Conservation (phyloP, 345 rosid species). For the Brassica juncea region DNA sequence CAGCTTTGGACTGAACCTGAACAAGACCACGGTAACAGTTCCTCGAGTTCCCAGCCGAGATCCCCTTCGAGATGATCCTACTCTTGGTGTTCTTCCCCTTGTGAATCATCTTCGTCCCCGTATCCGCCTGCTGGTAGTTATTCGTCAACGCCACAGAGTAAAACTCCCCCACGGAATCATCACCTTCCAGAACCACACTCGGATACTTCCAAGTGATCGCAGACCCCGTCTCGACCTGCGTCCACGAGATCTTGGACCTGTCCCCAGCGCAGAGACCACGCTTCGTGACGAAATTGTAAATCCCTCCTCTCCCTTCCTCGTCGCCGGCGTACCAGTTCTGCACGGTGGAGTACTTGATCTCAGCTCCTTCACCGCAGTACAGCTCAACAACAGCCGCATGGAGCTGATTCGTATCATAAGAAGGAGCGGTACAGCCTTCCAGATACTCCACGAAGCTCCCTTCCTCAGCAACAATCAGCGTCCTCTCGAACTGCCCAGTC, state of each 20-base stretch:
- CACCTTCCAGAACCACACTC: conserved; percentile 87
- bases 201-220: conserved; percentile 99
- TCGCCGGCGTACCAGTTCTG: conserved; percentile 98
- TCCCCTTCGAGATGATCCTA: conserved; percentile 91
- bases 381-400: conserved; percentile 99
- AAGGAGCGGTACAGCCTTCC: conserved; percentile 96
- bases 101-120: conserved; percentile 97
- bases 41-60: conserved; percentile 76
- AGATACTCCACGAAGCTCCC: conserved; percentile 88
- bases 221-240: conserved; percentile 92
- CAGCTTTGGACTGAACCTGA: conserved; percentile 92
- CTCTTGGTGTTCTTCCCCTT: conserved; percentile 89
- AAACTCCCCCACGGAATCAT: conserved; percentile 83
- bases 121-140: conserved; percentile 89
- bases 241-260: conserved; percentile 91
- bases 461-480: conserved; percentile 92
- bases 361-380: conserved; percentile 75
- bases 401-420: conserved; percentile 86
- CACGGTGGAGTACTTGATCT: conserved; percentile 90
- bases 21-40: conserved; percentile 97
- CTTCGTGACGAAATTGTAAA: conserved; percentile 92
- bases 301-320: conserved; percentile 85
- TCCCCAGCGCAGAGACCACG: conserved; percentile 87
- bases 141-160: conserved; percentile 94
- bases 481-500: conserved; percentile 98